Conservation (phyloP, 2,329 filamentous ascomycete species). For the Aspergillus brasiliensis region DNA sequence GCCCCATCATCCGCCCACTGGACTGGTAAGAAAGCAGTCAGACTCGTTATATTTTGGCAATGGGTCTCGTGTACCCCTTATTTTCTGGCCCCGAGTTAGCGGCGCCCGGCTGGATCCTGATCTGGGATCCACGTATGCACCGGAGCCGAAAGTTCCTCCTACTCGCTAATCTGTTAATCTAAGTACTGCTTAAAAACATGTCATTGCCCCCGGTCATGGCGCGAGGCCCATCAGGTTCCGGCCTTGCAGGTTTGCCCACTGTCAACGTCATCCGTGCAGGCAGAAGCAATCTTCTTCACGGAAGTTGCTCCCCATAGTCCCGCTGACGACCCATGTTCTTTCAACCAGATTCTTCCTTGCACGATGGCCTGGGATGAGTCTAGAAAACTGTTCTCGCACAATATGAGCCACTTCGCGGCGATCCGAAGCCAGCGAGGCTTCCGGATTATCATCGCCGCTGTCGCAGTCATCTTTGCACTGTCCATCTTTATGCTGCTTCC, state of each 20-base stretch:
- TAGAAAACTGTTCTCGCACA: background rate
- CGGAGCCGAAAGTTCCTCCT: background rate
- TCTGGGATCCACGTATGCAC: background rate
- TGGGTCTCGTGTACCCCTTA: background rate
- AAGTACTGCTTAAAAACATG: background rate
- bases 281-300: constrained; percentile 2
- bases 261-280: constrained; percentile 6
- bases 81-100: background rate
- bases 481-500: background rate
- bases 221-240: background rate
- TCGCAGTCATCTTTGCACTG: background rate
- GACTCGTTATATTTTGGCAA: background rate
- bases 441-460: background rate
- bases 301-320: background rate
- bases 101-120: background rate
- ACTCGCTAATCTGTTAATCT: background rate
- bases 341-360: background rate
- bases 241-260: background rate
- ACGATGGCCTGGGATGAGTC: constrained; percentile 2
- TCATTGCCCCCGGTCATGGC: background rate
- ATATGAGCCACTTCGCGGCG: background rate
- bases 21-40: background rate
- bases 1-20: background rate
- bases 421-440: background rate
- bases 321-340: background rate